A percentile compares a stretch with the other conserved stretches of the same genome.
phyloP scores from a whole-genome alignment of 108 stramenopile genomes.

The Skeletonema potamos region DNA sequence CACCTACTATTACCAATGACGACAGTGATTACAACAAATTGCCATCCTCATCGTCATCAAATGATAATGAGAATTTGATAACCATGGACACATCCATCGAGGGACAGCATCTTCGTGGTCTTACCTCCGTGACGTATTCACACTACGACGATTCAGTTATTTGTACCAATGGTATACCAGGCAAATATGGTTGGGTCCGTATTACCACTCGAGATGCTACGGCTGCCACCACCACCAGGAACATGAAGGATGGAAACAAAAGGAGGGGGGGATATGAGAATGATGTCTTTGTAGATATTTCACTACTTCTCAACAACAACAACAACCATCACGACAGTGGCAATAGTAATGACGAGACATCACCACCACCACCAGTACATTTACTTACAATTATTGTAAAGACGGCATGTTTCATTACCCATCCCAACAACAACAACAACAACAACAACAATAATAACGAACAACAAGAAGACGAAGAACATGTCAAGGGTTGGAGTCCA shows the following conservation, averaged over 20 bases:
- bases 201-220: not conserved
- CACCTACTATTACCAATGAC: not conserved
- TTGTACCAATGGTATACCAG: slow-evolving; percentile 14
- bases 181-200: not conserved
- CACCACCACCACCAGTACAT: too few relatives aligned
- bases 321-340: not conserved
- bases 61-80: too few relatives aligned
- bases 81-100: not conserved
- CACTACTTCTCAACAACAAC: not conserved
- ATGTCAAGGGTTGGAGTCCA: not conserved
- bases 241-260: not conserved
- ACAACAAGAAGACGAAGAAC: not conserved
- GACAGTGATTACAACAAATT: not conserved
- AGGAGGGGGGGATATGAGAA: not conserved
- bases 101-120: not conserved
- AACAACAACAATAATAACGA: not conserved
- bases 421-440: not conserved
- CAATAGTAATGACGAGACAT: not conserved
- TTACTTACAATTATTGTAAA: not conserved
- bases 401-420: not conserved
- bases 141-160: slow-evolving; percentile 2
- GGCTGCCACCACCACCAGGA: not conserved
- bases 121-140: slow-evolving; percentile 9
- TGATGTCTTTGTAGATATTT: not conserved
- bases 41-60: not conserved